A percentile compares a stretch with the other conserved stretches of the same genome.
phyloP scores from a whole-genome alignment of 139 green algal species.

The Monoraphidium neglectum region DNA sequence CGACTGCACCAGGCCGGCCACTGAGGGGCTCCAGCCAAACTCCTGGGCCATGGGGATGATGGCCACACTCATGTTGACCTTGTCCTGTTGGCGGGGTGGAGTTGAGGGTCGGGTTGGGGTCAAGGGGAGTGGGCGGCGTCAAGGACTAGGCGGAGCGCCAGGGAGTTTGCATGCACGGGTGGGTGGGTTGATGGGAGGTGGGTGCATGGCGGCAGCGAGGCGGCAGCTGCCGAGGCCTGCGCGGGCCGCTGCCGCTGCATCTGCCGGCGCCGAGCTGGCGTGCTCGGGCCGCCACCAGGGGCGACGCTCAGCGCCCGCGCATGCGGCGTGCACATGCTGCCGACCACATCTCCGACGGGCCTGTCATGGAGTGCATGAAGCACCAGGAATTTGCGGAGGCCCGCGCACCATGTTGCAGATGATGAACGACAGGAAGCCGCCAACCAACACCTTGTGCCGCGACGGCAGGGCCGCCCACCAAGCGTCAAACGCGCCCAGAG shows the following conservation, averaged over 20 bases:
- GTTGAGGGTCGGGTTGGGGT: not conserved
- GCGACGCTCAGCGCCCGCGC: too few relatives aligned
- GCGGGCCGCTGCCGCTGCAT: too few relatives aligned
- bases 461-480: constrained; percentile 67
- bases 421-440: constrained; percentile 81
- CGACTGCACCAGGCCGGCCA: constrained; percentile 88
- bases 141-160: too few relatives aligned
- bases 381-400: too few relatives aligned
- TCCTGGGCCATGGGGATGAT: constrained; percentile 97
- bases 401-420: constrained; percentile 96
- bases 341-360: too few relatives aligned
- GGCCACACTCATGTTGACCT: constrained; percentile 96
- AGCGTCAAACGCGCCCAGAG: not conserved
- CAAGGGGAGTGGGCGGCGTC: too few relatives aligned
- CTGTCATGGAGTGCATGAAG: too few relatives aligned
- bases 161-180: too few relatives aligned
- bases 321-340: too few relatives aligned
- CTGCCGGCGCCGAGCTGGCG: too few relatives aligned
- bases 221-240: too few relatives aligned
- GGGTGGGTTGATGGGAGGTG: not conserved
- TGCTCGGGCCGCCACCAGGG: too few relatives aligned
- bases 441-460: constrained; percentile 75
- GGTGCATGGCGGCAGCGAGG: not conserved
- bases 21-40: constrained; percentile 86
- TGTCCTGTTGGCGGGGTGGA: constrained; percentile 47